phyloP scores from a whole-genome alignment of 257 asterid genomes.

The Solanum clarkiae region DNA sequence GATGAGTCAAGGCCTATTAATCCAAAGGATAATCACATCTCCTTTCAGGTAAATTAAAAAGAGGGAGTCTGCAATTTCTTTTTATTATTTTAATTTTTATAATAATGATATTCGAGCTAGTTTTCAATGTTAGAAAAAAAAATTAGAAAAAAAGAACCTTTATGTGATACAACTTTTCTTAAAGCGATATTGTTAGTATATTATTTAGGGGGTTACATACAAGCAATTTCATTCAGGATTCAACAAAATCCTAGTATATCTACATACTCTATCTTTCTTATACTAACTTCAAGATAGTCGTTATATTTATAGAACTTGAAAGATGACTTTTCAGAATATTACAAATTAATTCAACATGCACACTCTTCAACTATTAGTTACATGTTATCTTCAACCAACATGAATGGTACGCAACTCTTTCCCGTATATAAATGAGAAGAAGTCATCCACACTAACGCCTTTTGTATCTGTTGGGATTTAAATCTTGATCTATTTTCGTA shows the following conservation, averaged over 20 bases:
- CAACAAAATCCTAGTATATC: neutral
- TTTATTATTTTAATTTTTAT: neutral
- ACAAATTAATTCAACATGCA: neutral
- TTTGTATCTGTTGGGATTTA: neutral
- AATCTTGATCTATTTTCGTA: neutral
- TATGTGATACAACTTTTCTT: neutral
- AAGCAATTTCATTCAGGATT: neutral
- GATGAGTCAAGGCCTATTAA: conserved; percentile 12
- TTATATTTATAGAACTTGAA: no score
- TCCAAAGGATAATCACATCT: conserved; percentile 25
- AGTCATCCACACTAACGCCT: neutral
- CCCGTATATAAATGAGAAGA: neutral
- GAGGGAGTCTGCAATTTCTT: neutral
- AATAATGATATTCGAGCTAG: neutral
- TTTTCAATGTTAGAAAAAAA: neutral
- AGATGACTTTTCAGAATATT: neutral
- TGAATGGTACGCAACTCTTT: neutral
- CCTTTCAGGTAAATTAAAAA: conserved; percentile 12
- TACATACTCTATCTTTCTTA: no score
- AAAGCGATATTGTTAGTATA: neutral
- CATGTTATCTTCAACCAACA: neutral
- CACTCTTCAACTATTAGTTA: neutral
- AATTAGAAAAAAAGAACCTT: no score
- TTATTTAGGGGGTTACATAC: neutral
- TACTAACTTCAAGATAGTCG: no score